Conservation (phyloP, 1,284 basidiomycete species). For the Puccinia horiana region DNA sequence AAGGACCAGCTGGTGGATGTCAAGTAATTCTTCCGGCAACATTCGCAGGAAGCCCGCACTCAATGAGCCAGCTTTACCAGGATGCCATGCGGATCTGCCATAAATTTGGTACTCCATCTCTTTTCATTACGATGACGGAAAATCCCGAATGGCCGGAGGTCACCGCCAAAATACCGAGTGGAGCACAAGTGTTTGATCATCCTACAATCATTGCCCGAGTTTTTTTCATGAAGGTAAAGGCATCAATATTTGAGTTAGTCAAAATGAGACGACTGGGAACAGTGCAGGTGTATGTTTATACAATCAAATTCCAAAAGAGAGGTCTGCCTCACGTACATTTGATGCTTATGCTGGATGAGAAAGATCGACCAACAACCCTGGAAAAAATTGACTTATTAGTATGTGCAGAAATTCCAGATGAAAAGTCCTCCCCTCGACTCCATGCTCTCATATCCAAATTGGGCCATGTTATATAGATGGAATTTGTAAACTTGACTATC, state of each 20-base stretch:
- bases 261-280: neutral
- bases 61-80: constrained; percentile 59
- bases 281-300: constrained; percentile 15
- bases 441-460: neutral
- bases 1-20: constrained; percentile 20
- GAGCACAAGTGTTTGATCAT: neutral
- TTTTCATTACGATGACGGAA: constrained; percentile 61
- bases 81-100: constrained; percentile 59
- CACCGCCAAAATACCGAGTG: neutral
- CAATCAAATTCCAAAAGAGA: constrained; percentile 34
- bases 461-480: neutral
- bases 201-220: constrained; percentile 7
- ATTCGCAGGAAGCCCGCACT: constrained; percentile 58
- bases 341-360: neutral
- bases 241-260: neutral
- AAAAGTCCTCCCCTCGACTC: neutral
- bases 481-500: neutral
- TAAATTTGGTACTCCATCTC: constrained; percentile 56
- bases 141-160: constrained; percentile 58
- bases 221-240: neutral
- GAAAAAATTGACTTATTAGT: neutral
- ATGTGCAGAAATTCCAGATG: constrained; percentile 3
- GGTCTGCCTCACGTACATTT: constrained; percentile 24
- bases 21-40: constrained; percentile 58
- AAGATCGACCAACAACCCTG: neutral